A percentile compares a stretch with the other conserved stretches of the same genome.
These are phyloP conservation scores for Mollisia scopiformis DNA, from an alignment of 2,329 filamentous ascomycete species.

Conservation along the genomic window DNA sequence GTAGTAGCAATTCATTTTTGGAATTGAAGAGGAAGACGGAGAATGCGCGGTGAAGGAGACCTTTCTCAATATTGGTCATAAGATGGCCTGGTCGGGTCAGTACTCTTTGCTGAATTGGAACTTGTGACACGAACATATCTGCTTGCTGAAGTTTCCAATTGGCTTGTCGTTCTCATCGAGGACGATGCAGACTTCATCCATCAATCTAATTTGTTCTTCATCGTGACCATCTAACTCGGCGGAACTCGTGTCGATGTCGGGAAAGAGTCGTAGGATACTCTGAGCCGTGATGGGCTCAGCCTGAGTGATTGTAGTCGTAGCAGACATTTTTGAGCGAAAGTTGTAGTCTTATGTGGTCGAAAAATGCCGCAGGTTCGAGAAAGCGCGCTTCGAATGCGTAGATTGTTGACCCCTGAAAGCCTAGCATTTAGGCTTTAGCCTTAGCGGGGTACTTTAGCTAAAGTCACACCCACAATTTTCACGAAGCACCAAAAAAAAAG, in stretches of 20 bases:
- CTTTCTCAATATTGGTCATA: constrained; percentile 98
- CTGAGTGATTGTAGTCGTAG: constrained; percentile 51
- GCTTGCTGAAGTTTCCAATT: constrained; percentile 97
- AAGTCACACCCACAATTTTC: neutral
- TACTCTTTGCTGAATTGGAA: constrained; percentile 16
- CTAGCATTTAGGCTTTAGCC: neutral
- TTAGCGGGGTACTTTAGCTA: neutral
- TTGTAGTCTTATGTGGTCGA: constrained; percentile 11
- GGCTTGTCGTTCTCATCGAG: constrained; percentile 88
- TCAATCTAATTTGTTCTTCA: constrained; percentile 94
- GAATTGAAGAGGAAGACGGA: constrained; percentile 98
- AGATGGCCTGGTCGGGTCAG: constrained; percentile 71
- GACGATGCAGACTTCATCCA: constrained; percentile 99
- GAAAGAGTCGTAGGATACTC: constrained; percentile 85
- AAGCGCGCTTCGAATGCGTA: neutral
- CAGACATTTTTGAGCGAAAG: constrained; percentile 30
- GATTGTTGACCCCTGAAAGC: neutral
- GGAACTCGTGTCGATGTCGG: constrained; percentile 73
- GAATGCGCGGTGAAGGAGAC: constrained; percentile 94
- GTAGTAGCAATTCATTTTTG: constrained; percentile 87
- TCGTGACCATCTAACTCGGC: constrained; percentile 87
- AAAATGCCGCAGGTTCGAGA: constrained; percentile 15
- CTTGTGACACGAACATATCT: constrained; percentile 71
- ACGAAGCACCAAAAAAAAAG: constrained; percentile 6
- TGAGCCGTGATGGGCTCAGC: constrained; percentile 76